Evolutionary conservation across 2,329 filamentous ascomycete genomes (phyloP), one percentile per base, ranked within the genome.

Genomic region (Grosmannia serpens): DNA sequence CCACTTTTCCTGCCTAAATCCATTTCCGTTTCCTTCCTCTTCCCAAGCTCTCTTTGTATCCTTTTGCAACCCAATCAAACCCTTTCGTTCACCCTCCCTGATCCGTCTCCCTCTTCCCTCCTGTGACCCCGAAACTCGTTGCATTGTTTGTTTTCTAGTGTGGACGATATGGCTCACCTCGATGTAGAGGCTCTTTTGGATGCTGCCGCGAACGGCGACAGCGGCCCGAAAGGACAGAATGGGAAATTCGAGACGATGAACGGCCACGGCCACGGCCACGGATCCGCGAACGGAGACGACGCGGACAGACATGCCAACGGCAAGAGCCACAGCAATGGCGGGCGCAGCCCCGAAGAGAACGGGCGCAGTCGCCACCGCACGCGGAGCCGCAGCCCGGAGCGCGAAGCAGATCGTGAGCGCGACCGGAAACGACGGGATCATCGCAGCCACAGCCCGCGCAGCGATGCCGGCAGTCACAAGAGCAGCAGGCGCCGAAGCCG

Each of bases 141-240:
- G 10, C 11, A 8, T 3, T 38, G 1, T 20, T 41, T 15, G 2
- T 9, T 26, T 41, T 15, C 11, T 29, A 15, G 17, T 22, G 27
- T 52, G 9, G 24, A 35, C 15, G 46, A 20, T 59, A 87, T 87
- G 84, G 84, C 84, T 70, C 80, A 79, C 71, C 76, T 86, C 65
- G 90, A 95, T 70, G 89, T 96, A 67, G 91, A 96, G 78, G 89
- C 90, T 64, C 82, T 96, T 64, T 84, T 96, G 65, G 91, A 96
- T 73, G 89, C 88, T 56, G 89, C 88, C 62, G 89, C 79, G 63
- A 84, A 77, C 64, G 73, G 75, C 63, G 81, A 82, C 41, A 44
- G 41, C 58, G 74, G 76, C 55, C 67, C 63, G 75, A 54, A 44
- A n/a, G 26, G 22, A 41, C 33, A 20, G 35, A 54, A 44, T 44